Base-by-base conservation (phyloP, 805 yeast genomes). In the Phaffomyces thermotolerans region DNA sequence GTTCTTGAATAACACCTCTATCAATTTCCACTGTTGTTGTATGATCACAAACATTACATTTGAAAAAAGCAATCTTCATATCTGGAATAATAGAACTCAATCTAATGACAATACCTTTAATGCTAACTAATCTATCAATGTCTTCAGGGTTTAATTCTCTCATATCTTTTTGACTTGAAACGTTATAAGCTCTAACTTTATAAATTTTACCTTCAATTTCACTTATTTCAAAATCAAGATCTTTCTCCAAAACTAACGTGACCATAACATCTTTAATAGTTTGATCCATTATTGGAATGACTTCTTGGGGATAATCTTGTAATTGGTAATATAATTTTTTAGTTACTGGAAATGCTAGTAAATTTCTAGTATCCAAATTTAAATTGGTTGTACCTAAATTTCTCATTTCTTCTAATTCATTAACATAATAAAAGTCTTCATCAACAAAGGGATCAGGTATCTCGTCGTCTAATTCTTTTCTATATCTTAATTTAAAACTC, bases 221-320 rank as follows among this genome's bases (percentile, higher is more conserved):
- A 52, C 74, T 74, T 20, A 75, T 67, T 39, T 69, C 62, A 34
- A 62, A 61, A 48, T 82, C 90, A 27, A 70, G 55, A 34, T 65
- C 59, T 54, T 72, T 63, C 49, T 81, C 88, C 46, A 79, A 66
- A 18, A 80, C 79, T 17, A 85, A 60, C 13, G 87, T 80, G 23
- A 88, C 81, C 78, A 93, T 78, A 56, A 89, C 82, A 60, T 91
- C 96, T 60, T 88, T 89, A 44, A 90, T 75, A 4, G 96, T 81
- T 58, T 90, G 96, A 72, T 93, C 99, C 97, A 93, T 90, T 54
- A 93, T 87, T 10, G 99, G 97, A 43, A 93, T 81, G 33, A 93
- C 87, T 70, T 93, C 99, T 62, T 90, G 97, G 1, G 99, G 99
- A 60, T 90, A 93, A 58, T 88, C 85, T 51, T 88, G 76, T 51